A percentile compares a stretch with the other conserved stretches of the same genome.
phyloP scores from a whole-genome alignment of 495 filamentous ascomycete species.

The Tuber brumale region DNA sequence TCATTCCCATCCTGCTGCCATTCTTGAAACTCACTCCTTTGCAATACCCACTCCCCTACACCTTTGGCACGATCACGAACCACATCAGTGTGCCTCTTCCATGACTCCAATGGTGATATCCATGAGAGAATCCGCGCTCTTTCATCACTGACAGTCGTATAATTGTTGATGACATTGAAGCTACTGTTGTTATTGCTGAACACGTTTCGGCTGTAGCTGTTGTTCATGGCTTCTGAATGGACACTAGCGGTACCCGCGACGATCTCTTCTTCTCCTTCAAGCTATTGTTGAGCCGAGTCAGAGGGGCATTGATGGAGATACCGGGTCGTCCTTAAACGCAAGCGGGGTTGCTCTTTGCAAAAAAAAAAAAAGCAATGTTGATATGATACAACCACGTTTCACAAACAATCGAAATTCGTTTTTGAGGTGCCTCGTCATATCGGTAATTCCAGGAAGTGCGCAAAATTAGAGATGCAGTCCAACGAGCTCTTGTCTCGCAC shows the following conservation, averaged over 20 bases:
- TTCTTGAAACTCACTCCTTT: neutral
- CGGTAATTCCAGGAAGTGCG: too few relatives aligned
- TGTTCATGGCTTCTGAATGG: neutral
- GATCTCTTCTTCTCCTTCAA: neutral
- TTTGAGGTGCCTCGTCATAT: too few relatives aligned
- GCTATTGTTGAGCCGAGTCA: too few relatives aligned
- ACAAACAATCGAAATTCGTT: too few relatives aligned
- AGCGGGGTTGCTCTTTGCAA: too few relatives aligned
- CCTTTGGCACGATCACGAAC: neutral
- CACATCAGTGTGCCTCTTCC: neutral
- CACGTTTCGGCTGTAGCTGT: neutral
- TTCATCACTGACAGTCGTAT: neutral
- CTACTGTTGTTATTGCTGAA: neutral
- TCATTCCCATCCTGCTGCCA: neutral
- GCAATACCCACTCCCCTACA: neutral
- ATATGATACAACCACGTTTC: too few relatives aligned
- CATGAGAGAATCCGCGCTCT: neutral
- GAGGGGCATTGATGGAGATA: too few relatives aligned
- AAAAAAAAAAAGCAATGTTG: too few relatives aligned
- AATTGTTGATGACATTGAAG: neutral
- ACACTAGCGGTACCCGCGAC: neutral
- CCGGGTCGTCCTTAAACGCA: too few relatives aligned
- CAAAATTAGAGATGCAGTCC: too few relatives aligned
- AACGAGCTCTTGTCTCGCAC: too few relatives aligned
- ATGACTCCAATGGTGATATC: neutral